Evolutionary conservation across 2,329 filamentous ascomycete genomes (phyloP).

Genomic region (Stemphylium beticola): DNA sequence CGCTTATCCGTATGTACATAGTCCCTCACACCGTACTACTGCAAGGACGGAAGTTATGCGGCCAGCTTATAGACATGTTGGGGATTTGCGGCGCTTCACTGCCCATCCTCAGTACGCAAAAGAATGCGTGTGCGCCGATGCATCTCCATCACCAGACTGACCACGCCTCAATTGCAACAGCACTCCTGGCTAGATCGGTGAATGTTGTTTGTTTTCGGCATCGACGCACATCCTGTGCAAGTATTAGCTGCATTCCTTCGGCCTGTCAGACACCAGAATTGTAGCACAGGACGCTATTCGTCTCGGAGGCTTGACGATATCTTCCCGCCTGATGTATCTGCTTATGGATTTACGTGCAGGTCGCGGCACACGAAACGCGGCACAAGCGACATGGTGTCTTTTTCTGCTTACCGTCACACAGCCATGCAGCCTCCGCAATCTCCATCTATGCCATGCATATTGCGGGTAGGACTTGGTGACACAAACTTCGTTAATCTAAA

Average conservation of each 20-base stretch:
- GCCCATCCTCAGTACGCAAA: constrained; percentile 25
- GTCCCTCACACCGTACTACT: constrained; percentile 26
- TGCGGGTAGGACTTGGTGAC: constrained; percentile 27
- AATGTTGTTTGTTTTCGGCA: constrained; percentile 12
- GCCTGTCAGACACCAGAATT: constrained; percentile 13
- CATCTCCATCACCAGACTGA: constrained; percentile 16
- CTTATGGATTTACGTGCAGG: constrained; percentile 31
- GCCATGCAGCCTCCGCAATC: constrained; percentile 23
- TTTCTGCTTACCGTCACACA: constrained; percentile 24
- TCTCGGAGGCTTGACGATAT: constrained; percentile 26
- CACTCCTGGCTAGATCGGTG: constrained; percentile 21
- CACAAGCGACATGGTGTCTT: constrained; percentile 12
- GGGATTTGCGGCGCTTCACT: constrained; percentile 25
- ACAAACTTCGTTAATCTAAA: constrained; percentile 46
- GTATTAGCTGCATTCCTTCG: constrained; percentile 16
- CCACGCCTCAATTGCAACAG: constrained; percentile 12
- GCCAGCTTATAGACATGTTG: constrained; percentile 20
- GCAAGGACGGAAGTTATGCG: constrained; percentile 35
- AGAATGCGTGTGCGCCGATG: constrained; percentile 22
- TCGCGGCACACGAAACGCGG: constrained; percentile 25
- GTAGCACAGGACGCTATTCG: constrained; percentile 24
- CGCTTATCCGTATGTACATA: constrained; percentile 24
- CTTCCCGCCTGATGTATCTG: constrained; percentile 27
- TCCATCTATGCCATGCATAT: constrained; percentile 33
- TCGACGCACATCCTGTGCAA: constrained; percentile 1